phyloP scores from a whole-genome alignment of 176 grass and related monocot genomes.

The Musa beccarii region DNA sequence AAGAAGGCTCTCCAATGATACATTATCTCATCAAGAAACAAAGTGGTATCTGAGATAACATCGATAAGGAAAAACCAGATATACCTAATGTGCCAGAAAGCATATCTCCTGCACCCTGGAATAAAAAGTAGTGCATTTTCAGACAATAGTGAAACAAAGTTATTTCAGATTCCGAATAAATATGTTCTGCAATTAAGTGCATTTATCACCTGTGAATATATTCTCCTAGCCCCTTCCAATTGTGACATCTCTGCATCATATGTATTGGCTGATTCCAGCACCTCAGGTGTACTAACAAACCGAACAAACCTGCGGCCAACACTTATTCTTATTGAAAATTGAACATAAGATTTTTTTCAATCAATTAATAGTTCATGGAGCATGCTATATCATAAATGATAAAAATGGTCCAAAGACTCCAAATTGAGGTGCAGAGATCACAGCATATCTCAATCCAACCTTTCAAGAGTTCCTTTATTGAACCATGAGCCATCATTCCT shows the following conservation, averaged over 20 bases:
- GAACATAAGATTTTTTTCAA: neutral
- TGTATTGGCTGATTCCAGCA: conserved; percentile 70
- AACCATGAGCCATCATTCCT: conserved; percentile 51
- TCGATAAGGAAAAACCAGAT: neutral
- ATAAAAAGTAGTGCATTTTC: neutral
- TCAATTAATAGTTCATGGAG: neutral
- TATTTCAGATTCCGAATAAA: neutral
- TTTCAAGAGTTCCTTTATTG: conserved; percentile 95
- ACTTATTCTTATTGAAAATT: conserved; percentile 1
- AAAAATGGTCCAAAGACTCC: neutral
- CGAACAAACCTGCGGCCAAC: conserved; percentile 73
- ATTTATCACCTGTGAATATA: conserved; percentile 61
- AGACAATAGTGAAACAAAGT: neutral
- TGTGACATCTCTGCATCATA: conserved; percentile 90
- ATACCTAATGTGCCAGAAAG: conserved; percentile 46
- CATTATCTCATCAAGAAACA: neutral
- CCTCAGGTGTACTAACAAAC: conserved; percentile 95
- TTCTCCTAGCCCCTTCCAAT: conserved; percentile 91
- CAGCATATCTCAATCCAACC: conserved; percentile 27
- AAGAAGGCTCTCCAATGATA: neutral
- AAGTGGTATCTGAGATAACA: neutral
- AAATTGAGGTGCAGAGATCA: neutral
- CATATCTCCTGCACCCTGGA: conserved; percentile 59
- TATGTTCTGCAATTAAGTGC: conserved; percentile 17
- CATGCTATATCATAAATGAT: neutral